A percentile compares a stretch with the other conserved stretches of the same genome.
These are phyloP conservation scores for Paracorniculantispora psalliotae DNA, from an alignment of 2,329 filamentous ascomycete genomes.

Conservation along the genomic window DNA sequence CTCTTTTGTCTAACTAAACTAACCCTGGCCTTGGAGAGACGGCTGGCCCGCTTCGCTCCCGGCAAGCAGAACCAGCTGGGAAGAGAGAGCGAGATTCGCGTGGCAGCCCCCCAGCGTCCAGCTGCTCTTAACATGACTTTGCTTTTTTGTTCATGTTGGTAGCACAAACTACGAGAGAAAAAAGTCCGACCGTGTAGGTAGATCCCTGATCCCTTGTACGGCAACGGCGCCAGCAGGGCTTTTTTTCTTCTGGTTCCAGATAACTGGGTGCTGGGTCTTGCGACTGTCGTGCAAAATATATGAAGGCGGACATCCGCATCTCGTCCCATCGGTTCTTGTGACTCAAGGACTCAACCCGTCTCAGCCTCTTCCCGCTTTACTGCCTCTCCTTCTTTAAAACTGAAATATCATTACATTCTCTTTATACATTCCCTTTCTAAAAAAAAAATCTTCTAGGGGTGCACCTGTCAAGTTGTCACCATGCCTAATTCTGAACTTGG, in stretches of 20 bases:
- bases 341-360: background rate
- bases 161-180: background rate
- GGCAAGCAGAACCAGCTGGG: too few relatives aligned
- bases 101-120: background rate
- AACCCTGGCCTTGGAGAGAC: too few relatives aligned
- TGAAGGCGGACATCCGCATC: background rate
- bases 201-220: background rate
- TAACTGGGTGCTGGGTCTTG: background rate
- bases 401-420: background rate
- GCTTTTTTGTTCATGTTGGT: background rate
- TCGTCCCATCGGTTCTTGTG: background rate
- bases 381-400: background rate
- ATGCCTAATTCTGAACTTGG: conserved; percentile 25
- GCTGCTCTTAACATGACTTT: background rate
- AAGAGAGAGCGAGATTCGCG: background rate
- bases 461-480: background rate
- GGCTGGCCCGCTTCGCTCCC: too few relatives aligned
- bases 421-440: background rate
- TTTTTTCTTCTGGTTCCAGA: background rate
- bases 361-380: background rate
- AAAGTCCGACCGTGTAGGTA: background rate
- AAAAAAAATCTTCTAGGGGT: background rate
- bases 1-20: too few relatives aligned
- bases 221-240: background rate
- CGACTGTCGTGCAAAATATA: background rate